Conservation (phyloP, 2,329 filamentous ascomycete species). For the Ophiostoma himal-ulmi region DNA sequence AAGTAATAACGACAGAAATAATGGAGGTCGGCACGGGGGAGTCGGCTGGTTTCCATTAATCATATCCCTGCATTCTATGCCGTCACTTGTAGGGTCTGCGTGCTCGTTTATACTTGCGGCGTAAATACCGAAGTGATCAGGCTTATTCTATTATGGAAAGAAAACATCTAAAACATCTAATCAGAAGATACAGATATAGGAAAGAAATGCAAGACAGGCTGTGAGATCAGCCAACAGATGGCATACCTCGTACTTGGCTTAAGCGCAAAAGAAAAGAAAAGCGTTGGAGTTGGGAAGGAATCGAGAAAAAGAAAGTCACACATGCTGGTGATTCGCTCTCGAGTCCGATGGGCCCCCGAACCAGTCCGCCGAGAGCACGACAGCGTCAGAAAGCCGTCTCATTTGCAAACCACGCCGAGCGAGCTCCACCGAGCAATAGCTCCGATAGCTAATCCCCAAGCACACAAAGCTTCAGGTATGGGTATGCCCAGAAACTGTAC, state of each 20-base stretch:
- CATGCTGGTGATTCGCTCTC: slow-evolving; percentile 11
- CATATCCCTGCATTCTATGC: neutral
- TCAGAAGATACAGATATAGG: neutral
- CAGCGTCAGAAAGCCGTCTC: neutral
- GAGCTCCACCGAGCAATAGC: neutral
- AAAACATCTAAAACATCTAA: neutral
- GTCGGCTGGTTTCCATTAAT: slow-evolving; percentile 5
- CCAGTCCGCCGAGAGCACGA: slow-evolving; percentile 7
- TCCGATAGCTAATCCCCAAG: neutral
- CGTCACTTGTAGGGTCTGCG: neutral
- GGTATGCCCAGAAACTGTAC: neutral
- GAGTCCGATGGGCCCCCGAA: neutral
- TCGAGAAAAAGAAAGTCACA: neutral
- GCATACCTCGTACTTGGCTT: neutral
- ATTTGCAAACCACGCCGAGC: neutral
- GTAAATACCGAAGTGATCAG: no score
- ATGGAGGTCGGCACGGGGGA: slow-evolving; percentile 10
- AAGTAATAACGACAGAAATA: slow-evolving; percentile 9
- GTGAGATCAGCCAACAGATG: neutral
- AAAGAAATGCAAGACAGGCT: neutral
- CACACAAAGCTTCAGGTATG: neutral
- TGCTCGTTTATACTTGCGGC: neutral
- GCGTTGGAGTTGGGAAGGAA: neutral
- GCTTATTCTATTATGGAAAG: neutral
- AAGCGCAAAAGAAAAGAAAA: neutral